A percentile compares a stretch with the other conserved stretches of the same genome.
Conservation (phyloP, 441 rosid species). For the Erodium moschatum region DNA sequence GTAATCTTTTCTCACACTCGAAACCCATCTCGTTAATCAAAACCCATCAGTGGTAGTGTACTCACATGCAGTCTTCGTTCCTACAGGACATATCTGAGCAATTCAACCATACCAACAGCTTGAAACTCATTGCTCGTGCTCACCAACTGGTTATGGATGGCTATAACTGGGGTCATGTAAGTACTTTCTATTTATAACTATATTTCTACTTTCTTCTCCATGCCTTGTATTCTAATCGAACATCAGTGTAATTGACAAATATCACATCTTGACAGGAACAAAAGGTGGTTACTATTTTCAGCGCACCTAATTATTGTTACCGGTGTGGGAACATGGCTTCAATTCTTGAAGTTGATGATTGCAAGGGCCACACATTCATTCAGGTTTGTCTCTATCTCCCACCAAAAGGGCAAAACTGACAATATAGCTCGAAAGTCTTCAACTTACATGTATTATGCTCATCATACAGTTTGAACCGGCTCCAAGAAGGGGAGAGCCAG, state of each 20-base stretch:
- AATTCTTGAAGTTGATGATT: constrained; percentile 83
- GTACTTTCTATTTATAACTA: constrained; percentile 9
- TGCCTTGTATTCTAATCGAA: not conserved
- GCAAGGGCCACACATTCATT: constrained; percentile 35
- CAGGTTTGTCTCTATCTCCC: constrained; percentile 4
- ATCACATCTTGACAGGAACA: constrained; percentile 49
- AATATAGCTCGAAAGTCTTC: not conserved
- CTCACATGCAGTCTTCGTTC: not conserved
- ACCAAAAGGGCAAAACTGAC: not conserved
- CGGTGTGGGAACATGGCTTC: constrained; percentile 95
- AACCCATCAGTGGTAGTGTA: not conserved
- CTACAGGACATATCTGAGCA: constrained; percentile 62
- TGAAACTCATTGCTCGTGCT: constrained; percentile 87
- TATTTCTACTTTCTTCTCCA: not conserved
- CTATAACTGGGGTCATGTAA: constrained; percentile 93
- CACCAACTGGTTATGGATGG: constrained; percentile 97
- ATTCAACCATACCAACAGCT: constrained; percentile 75
- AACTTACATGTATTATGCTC: not conserved
- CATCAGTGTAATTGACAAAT: not conserved
- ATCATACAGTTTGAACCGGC: constrained; percentile 57
- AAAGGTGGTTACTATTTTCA: constrained; percentile 88
- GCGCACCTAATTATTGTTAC: constrained; percentile 30
- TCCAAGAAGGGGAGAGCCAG: constrained; percentile 42
- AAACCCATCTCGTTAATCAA: too few relatives aligned
- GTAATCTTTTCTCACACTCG: not conserved